Percentiles rank a stretch among this genome's conserved stretches.
Evolutionary conservation across 495 filamentous ascomycete genomes (phyloP).

Genomic region (Hypoxylon cercidicola): DNA sequence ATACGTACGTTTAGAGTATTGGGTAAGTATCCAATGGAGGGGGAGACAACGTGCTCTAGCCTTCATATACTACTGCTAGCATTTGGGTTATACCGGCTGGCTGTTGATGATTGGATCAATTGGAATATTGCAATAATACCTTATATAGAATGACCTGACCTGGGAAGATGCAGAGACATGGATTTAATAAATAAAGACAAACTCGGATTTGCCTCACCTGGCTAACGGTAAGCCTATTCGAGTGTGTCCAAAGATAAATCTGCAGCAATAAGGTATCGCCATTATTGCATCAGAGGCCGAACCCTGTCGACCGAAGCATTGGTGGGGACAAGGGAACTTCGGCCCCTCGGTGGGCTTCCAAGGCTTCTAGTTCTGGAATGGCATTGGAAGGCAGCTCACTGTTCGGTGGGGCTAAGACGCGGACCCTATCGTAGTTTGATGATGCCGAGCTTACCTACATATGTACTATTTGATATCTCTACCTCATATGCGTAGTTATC

Average conservation of each 20-base stretch:
- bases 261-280: conserved; percentile 32
- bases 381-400: conserved; percentile 17
- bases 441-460: conserved; percentile 9
- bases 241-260: conserved; percentile 18
- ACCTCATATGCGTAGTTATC: not conserved
- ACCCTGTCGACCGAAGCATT: conserved; percentile 26
- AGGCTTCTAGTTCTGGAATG: not conserved
- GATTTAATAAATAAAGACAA: conserved; percentile 18
- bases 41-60: conserved; percentile 15
- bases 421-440: conserved; percentile 9
- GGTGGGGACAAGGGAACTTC: conserved; percentile 21
- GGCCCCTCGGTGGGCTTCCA: not conserved
- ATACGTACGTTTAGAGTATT: conserved; percentile 7
- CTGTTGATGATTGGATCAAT: conserved; percentile 25
- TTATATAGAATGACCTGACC: not conserved
- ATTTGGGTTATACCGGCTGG: not conserved
- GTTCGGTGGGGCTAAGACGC: conserved; percentile 20
- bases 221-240: conserved; percentile 35
- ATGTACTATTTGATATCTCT: conserved; percentile 1
- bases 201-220: conserved; percentile 13
- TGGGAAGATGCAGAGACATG: conserved; percentile 1
- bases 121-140: conserved; percentile 20
- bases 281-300: conserved; percentile 35
- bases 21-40: conserved; percentile 21
- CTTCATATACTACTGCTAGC: conserved; percentile 3